Base-by-base conservation (phyloP, 495 filamentous ascomycete genomes). In the Cladorrhinum samala region DNA sequence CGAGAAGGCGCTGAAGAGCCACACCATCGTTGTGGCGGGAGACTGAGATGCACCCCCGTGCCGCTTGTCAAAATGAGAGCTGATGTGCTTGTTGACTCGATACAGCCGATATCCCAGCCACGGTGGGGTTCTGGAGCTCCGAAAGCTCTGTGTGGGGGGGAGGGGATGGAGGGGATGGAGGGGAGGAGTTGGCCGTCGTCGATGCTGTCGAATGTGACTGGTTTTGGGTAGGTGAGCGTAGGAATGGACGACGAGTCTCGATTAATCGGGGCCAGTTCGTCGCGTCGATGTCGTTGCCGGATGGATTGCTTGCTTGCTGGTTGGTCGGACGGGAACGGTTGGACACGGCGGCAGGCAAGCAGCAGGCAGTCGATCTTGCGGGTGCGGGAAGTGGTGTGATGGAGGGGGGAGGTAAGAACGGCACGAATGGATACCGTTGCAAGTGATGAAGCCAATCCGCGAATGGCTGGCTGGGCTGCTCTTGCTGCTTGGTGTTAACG, bases 1-100 rank as follows among this genome's bases (percentile, higher is more conserved):
- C 63, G 84, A 87, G 58, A 85, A 67, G 61, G 83, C 75, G 60
- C 82, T 81, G 67, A 88, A 77, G 67, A 89, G 75, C 85, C 84
- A 87, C 85, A 68, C 86, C 75, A 77, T 77, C 49, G 61, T 69
- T 62, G 72, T 72, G 69, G 63, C 62, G 50, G 54, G 48, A 44
- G 59, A 54, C 38, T 37, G 44, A 21, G 43, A 3, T 47, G 25
- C 45, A 11, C 45, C 45, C 23, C 42, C 18, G 24, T 47, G 24
- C 45, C 45, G 21, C 45, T 45, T 20, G 6, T 20, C 14, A 20
- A 13, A 5, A 45, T 13, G 45, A 19, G 23, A 27, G 45, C 45
- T 24, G 27, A 33, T 33, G 27, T 33, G 27, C 27, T 6, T 6
- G 27, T 33, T 6, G 27, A 5, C 27, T 5, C 5, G 5, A 33